These are phyloP conservation scores for Carex parvula DNA, from an alignment of 176 grass and related monocot species.

Conservation along the genomic window DNA sequence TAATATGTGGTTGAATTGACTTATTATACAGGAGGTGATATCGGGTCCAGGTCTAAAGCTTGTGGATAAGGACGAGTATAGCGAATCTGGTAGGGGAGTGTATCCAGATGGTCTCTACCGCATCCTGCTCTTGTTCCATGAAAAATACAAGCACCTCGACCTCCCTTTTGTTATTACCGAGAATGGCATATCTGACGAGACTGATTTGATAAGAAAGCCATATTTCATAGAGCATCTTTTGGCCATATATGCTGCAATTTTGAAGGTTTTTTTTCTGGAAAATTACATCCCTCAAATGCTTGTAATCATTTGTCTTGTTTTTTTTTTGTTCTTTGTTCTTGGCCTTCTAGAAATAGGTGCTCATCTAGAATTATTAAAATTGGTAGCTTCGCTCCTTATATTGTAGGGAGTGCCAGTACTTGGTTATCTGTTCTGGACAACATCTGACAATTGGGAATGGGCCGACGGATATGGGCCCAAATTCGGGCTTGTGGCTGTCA, in stretches of 20 bases:
- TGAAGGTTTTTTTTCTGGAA: slow-evolving; percentile 43
- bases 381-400: slow-evolving; percentile 11
- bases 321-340: slow-evolving; percentile 9
- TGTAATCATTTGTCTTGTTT: background rate
- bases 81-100: slow-evolving; percentile 89
- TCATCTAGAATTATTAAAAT: background rate
- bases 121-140: slow-evolving; percentile 72
- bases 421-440: slow-evolving; percentile 98
- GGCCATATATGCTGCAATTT: slow-evolving; percentile 69
- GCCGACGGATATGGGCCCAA: slow-evolving; percentile 97
- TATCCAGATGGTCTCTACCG: slow-evolving; percentile 88
- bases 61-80: slow-evolving; percentile 71
- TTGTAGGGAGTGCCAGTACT: slow-evolving; percentile 81
- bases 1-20: background rate
- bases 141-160: slow-evolving; percentile 73
- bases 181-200: slow-evolving; percentile 96
- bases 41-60: slow-evolving; percentile 88
- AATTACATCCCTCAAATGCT: background rate
- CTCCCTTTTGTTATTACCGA: slow-evolving; percentile 91
- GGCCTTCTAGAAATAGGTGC: background rate
- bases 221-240: slow-evolving; percentile 89
- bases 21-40: slow-evolving; percentile 81
- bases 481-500: slow-evolving; percentile 86
- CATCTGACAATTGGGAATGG: slow-evolving; percentile 99
- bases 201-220: slow-evolving; percentile 80